Evolutionary conservation across 805 yeast genomes (phyloP), one percentile per base, ranked within the genome.

Genomic region (Kazachstania kunashirensis): DNA sequence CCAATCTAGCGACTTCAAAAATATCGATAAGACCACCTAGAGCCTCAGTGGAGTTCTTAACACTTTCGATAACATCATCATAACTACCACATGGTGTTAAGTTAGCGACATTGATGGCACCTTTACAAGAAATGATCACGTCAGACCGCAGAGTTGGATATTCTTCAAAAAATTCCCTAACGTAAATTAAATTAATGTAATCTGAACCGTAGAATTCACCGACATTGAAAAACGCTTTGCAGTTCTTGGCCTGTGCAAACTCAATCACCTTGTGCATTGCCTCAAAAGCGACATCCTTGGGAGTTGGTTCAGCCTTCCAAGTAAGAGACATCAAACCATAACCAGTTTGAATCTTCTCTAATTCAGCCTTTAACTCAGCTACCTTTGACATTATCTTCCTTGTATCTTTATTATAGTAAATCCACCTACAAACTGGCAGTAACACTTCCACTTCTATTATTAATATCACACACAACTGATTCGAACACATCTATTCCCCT

Each of bases 261-360:
- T 66, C 63, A 21, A 74, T 54, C 19, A 80, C 78, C 24, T 65
- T 61, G 39, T 73, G 67, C 53, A 85, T 63, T 2, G 73, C 60
- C 9, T 61, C 71, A 41, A 75, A 64, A 2, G 82, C 76, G 36
- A 66, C 63, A 14, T 69, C 75, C 35, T 67, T 55, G 6, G 79
- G 69, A 24, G 70, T 57, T 24, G 84, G 84, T 0, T 49, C 54
- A 0, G 78, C 71, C 27, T 69, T 67, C 84, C 83, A 75, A 1
- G 95, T 82, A 55, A 83, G 66, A 38, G 80, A 73, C 95, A 86
- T 84, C 44, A 84, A 68, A 31, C 96, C 95, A 46, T 71, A 75
- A 30, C 95, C 95, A 31, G 53, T 48, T 14, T 38, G 33, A 13
- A 52, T 30, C 13, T 42, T 39, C 2, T 31, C 19, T 30, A 53